These are phyloP conservation scores for Allomyces macrogynus DNA, from an alignment of 192 early-diverging fungal species.

Conservation along the genomic window DNA sequence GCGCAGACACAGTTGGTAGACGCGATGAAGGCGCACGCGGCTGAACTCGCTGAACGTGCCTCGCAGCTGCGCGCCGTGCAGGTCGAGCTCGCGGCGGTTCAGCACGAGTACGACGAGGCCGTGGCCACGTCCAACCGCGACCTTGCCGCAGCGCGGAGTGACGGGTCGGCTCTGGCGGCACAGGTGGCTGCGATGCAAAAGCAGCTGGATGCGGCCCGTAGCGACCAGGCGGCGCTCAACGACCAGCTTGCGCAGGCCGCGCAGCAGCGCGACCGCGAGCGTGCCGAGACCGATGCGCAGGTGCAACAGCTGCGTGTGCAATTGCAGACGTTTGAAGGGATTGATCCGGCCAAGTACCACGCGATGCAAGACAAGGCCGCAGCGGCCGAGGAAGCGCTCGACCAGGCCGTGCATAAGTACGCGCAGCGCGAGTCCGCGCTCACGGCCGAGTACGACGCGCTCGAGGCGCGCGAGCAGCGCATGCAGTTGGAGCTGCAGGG, in stretches of 20 bases:
- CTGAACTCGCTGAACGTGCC: neutral
- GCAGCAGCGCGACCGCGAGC: neutral
- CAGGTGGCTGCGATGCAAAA: neutral
- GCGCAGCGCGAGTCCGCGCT: neutral
- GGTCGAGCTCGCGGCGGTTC: constrained; percentile 2
- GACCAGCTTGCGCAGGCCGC: neutral
- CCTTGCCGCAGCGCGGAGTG: neutral
- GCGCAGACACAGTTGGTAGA: neutral
- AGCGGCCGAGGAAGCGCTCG: neutral
- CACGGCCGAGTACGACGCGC: neutral
- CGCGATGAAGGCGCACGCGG: too few species aligned
- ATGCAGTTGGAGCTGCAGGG: neutral
- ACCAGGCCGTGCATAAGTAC: neutral
- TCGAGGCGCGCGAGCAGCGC: neutral
- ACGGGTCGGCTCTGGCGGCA: neutral
- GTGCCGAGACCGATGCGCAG: neutral
- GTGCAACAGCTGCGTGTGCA: neutral
- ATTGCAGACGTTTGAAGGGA: neutral
- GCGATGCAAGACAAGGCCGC: neutral
- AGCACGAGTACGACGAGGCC: neutral
- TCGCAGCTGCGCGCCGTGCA: neutral
- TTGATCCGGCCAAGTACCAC: neutral
- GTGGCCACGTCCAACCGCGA: neutral
- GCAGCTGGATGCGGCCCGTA: neutral
- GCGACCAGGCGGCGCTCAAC: neutral